phyloP scores from a whole-genome alignment of 805 yeast species.

The Spathaspora passalidarum region DNA sequence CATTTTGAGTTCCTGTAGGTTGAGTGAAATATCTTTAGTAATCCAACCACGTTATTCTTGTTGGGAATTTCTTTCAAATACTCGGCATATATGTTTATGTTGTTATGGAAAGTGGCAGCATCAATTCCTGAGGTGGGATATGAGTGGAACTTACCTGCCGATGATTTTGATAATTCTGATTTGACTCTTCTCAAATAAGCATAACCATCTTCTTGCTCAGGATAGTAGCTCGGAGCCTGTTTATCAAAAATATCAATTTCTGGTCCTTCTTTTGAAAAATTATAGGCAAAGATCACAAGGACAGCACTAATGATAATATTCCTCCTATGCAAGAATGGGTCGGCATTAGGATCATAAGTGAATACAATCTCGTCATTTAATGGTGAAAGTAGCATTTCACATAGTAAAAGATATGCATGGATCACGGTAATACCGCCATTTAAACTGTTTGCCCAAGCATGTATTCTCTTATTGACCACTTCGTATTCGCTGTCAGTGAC shows the following conservation, averaged over 20 bases:
- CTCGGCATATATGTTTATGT: slow-evolving; percentile 39
- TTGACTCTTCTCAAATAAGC: slow-evolving; percentile 49
- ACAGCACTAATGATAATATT: slow-evolving; percentile 41
- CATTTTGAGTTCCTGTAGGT: slow-evolving; percentile 40
- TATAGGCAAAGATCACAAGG: slow-evolving; percentile 51
- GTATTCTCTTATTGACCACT: slow-evolving; percentile 46
- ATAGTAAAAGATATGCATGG: slow-evolving; percentile 59
- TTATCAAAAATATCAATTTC: slow-evolving; percentile 33
- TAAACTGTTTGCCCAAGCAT: slow-evolving; percentile 47
- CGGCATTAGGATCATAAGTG: slow-evolving; percentile 49
- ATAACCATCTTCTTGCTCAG: slow-evolving; percentile 48
- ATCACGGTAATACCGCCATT: slow-evolving; percentile 53
- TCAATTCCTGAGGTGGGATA: slow-evolving; percentile 25
- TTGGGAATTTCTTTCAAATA: slow-evolving; percentile 36
- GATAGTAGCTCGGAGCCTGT: slow-evolving; percentile 13
- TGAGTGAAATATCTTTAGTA: slow-evolving; percentile 45
- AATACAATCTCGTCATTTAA: slow-evolving; percentile 45
- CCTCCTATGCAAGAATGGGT: slow-evolving; percentile 40
- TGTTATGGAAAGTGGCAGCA: slow-evolving; percentile 26
- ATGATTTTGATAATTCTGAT: slow-evolving; percentile 31
- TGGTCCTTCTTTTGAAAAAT: slow-evolving; percentile 46
- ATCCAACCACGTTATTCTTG: slow-evolving; percentile 53
- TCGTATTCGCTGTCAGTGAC: slow-evolving; percentile 52
- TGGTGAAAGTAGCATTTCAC: slow-evolving; percentile 61
- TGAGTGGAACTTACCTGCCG: slow-evolving; percentile 19